phyloP scores from a whole-genome alignment of 352 stramenopile species.

The Phytopythium sindhum region DNA sequence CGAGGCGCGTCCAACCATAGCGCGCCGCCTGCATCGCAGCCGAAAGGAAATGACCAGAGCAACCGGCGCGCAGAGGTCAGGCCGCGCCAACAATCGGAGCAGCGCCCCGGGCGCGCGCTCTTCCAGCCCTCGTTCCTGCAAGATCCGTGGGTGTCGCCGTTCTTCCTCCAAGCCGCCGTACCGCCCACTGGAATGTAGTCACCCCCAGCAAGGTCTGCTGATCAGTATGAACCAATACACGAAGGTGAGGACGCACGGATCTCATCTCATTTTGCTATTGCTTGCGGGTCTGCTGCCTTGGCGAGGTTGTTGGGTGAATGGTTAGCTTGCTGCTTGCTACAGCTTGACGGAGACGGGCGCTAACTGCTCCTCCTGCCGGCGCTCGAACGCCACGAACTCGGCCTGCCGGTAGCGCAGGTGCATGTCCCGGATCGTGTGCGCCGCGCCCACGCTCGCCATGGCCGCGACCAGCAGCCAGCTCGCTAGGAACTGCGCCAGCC shows the following conservation, averaged over 20 bases:
- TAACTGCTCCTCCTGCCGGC: conserved; percentile 8
- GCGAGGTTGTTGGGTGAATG: not conserved
- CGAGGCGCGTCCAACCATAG: not conserved
- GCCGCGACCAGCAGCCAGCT: conserved; percentile 39
- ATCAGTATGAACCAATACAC: not conserved
- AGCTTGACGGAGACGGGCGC: conserved; percentile 12
- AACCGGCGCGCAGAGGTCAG: not conserved
- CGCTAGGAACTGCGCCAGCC: conserved; percentile 35
- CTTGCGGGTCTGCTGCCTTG: not conserved
- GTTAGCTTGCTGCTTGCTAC: not conserved
- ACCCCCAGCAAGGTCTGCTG: not conserved
- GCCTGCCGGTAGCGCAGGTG: conserved; percentile 34
- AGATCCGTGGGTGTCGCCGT: conserved; percentile 41
- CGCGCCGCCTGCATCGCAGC: not conserved
- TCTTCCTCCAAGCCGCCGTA: not conserved
- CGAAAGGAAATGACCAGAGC: not conserved
- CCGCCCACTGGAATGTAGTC: not conserved
- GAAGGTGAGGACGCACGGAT: not conserved
- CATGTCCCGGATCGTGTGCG: conserved; percentile 39
- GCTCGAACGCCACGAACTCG: conserved; percentile 39
- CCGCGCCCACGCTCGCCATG: conserved; percentile 35
- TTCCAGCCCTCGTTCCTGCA: conserved; percentile 71
- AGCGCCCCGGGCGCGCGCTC: conserved; percentile 41
- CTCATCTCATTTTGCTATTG: not conserved
- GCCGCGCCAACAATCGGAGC: not conserved